Percentiles rank a stretch among this genome's conserved stretches.
phyloP scores from a whole-genome alignment of 768 basidiomycete genomes.

The Pisolithus tinctorius region DNA sequence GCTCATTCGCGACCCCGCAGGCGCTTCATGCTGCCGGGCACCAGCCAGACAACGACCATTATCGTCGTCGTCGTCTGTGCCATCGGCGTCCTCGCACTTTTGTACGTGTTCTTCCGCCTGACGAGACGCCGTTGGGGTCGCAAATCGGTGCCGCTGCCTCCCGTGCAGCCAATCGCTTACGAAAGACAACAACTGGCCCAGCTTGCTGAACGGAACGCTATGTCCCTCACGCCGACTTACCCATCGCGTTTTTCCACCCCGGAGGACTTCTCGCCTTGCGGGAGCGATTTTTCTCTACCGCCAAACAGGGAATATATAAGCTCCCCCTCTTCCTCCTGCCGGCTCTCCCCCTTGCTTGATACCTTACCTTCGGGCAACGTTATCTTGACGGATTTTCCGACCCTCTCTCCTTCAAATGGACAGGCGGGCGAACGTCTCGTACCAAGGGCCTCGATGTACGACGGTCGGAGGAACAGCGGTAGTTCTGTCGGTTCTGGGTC shows the following conservation, averaged over 20 bases:
- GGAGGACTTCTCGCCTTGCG: conserved; percentile 12
- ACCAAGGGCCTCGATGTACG: conserved; percentile 2
- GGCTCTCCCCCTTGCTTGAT: conserved; percentile 11
- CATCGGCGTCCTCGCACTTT: conserved; percentile 33
- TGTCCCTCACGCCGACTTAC: conserved; percentile 19
- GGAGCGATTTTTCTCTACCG: conserved; percentile 30
- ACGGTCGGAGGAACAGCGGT: conserved; percentile 1
- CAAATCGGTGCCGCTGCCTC: conserved; percentile 47
- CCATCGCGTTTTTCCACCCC: conserved; percentile 18
- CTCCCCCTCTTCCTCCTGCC: conserved; percentile 8
- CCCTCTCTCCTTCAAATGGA: not conserved
- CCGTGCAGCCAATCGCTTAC: conserved; percentile 58
- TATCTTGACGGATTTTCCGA: conserved; percentile 5
- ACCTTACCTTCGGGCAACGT: conserved; percentile 1
- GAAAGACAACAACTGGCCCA: conserved; percentile 46
- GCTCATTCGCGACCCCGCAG: not conserved
- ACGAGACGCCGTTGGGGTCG: conserved; percentile 29
- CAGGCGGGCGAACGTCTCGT: not conserved
- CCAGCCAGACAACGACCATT: conserved; percentile 26
- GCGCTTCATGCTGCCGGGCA: not conserved
- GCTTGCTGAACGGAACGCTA: conserved; percentile 24
- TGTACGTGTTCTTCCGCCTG: conserved; percentile 33
- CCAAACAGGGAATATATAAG: conserved; percentile 14
- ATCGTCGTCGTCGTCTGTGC: conserved; percentile 45
- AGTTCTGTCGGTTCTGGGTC: conserved; percentile 10